Evolutionary conservation across 345 rosid species (phyloP), one percentile per base, ranked within the genome.

Genomic region (Brassica rapa): DNA sequence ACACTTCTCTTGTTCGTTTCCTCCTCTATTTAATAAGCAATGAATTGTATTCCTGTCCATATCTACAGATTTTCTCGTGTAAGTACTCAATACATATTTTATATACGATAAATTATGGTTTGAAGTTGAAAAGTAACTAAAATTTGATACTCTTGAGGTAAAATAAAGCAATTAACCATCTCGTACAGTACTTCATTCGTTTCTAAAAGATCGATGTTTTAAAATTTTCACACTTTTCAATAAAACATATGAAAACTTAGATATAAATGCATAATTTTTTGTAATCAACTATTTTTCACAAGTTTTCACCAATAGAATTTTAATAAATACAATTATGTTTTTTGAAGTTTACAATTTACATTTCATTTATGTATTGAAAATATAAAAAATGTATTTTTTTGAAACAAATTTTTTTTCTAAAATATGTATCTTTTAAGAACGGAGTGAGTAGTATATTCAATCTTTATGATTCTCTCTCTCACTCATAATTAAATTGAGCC

Each of bases 401-500:
- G 29, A 25, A 25, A 25, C 4, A 25, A 25, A 0, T 25, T 25
- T 25, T 2, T 25, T 25, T 25, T 25, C 0, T 25, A 3, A 25
- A 25, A 25, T 0, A 25, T 25, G 29, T 25, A 25, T 25, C 0
- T 25, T 25, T 25, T 25, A 25, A 0, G 8, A 6, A 33, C 37
- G 37, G 37, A 33, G 37, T 0, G 1, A 43, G 53, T 43, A 12
- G 49, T 3, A 65, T 66, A 68, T 88, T 86, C 88, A 73, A 77
- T 74, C 76, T 82, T 75, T 82, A 74, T 79, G 73, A 70, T 68
- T 65, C 82, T 83, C 70, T 81, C 68, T 76, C 81, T 88, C 87
- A 84, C 83, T 86, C 88, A 66, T 82, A 85, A 90, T 93, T 93
- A 72, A 88, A 82, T 84, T 84, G 86, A 83, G 88, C 88, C 86